Conservation (phyloP, 345 rosid species). For the Fremontodendron californicum region DNA sequence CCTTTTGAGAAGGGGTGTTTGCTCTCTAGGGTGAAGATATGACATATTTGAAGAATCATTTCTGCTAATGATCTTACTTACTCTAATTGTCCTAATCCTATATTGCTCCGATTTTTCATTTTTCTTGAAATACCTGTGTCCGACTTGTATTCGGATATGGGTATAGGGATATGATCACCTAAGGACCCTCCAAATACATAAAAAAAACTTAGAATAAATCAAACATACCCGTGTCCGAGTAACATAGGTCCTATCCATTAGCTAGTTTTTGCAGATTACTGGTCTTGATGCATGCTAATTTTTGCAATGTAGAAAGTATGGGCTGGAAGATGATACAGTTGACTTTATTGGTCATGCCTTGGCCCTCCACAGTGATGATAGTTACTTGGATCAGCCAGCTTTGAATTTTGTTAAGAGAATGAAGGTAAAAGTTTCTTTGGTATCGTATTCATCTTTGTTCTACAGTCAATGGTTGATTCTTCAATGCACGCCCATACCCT, state of each 20-base stretch:
- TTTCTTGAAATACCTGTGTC: no score
- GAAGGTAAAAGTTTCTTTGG: slow-evolving; percentile 43
- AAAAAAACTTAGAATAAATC: no score
- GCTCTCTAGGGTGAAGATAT: background rate
- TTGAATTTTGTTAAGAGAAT: slow-evolving; percentile 73
- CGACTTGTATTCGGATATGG: no score
- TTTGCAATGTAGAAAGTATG: slow-evolving; percentile 50
- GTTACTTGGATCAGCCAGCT: slow-evolving; percentile 76
- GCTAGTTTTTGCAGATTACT: background rate
- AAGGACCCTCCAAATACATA: no score
- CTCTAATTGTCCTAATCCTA: background rate
- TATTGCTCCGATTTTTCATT: no score
- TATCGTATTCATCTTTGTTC: background rate
- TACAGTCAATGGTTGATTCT: background rate
- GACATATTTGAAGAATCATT: background rate
- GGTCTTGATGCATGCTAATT: background rate
- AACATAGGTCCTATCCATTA: background rate
- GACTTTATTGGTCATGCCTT: slow-evolving; percentile 95
- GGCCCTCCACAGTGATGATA: slow-evolving; percentile 76
- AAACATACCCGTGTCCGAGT: no score
- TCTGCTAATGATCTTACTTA: background rate
- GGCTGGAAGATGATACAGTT: slow-evolving; percentile 85
- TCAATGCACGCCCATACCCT: background rate
- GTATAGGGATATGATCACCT: no score
- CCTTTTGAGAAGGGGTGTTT: background rate